Evolutionary conservation across 106 monocot genomes (phyloP).

Genomic region (Ottelia alismoides): DNA sequence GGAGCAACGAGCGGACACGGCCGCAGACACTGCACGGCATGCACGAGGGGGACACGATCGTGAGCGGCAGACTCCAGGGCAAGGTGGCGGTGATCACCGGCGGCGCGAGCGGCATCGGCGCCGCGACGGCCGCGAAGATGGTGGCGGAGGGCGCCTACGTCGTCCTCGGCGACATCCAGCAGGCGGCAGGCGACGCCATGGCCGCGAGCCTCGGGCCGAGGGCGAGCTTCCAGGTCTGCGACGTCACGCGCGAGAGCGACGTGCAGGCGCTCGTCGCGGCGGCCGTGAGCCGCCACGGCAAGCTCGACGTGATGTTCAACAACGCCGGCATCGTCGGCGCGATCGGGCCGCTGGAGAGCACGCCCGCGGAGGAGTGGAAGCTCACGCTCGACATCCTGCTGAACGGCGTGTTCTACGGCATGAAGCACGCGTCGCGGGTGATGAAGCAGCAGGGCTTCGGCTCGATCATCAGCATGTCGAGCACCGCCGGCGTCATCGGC

Average conservation of each 20-base stretch:
- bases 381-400: not conserved
- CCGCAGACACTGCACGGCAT: too few species aligned
- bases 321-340: too few species aligned
- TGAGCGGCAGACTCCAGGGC: too few species aligned
- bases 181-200: not conserved
- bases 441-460: not conserved
- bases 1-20: too few species aligned
- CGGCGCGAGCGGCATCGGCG: too few species aligned
- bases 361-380: too few species aligned
- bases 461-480: conserved; percentile 4
- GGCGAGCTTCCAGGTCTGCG: not conserved
- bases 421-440: conserved; percentile 1
- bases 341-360: too few species aligned
- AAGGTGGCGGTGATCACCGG: too few species aligned
- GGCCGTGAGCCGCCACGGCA: conserved; percentile 4
- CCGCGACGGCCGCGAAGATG: too few species aligned
- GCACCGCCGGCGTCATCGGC: not conserved
- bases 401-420: not conserved
- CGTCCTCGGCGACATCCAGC: conserved; percentile 1
- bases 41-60: too few species aligned
- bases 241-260: not conserved
- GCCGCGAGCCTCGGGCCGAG: not conserved
- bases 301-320: too few species aligned
- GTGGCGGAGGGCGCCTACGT: conserved; percentile 15
- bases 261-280: not conserved